Conservation (phyloP, 768 basidiomycete species). For the Lactarius sp. region DNA sequence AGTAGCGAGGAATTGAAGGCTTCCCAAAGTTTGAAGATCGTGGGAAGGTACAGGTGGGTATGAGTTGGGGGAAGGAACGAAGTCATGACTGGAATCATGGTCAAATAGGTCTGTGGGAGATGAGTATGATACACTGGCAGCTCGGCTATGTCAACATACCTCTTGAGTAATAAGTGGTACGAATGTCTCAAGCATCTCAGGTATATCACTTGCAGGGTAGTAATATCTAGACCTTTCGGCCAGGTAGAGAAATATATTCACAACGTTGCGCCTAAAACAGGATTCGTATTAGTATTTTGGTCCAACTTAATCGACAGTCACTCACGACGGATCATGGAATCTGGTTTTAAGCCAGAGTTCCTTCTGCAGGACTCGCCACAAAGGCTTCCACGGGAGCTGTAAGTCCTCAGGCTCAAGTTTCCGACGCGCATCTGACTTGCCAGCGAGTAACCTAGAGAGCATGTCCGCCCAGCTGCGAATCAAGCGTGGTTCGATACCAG, state of each 20-base stretch:
- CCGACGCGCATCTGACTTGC: constrained; percentile 57
- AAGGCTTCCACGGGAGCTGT: constrained; percentile 64
- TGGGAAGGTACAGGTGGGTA: constrained; percentile 62
- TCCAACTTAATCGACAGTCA: constrained; percentile 11
- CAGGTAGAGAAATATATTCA: constrained; percentile 68
- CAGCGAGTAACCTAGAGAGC: constrained; percentile 63
- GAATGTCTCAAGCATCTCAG: constrained; percentile 65
- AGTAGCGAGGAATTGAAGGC: constrained; percentile 68
- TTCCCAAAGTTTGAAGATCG: constrained; percentile 73
- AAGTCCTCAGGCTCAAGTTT: constrained; percentile 66
- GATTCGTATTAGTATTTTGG: constrained; percentile 4
- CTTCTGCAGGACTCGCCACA: constrained; percentile 71
- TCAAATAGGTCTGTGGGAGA: constrained; percentile 50
- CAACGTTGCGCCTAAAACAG: constrained; percentile 45
- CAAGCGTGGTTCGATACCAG: constrained; percentile 68
- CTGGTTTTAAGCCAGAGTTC: constrained; percentile 71
- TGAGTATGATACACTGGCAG: neutral
- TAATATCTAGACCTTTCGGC: constrained; percentile 71
- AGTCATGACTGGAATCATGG: constrained; percentile 69
- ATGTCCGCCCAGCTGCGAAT: constrained; percentile 75
- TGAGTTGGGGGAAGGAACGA: constrained; percentile 72
- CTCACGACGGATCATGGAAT: constrained; percentile 55
- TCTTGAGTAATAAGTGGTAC: constrained; percentile 67
- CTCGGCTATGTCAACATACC: constrained; percentile 38
- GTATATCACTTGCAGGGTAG: constrained; percentile 59